Percentiles rank a stretch among this genome's conserved stretches.
These are phyloP conservation scores for Exidia glandulosa DNA, from an alignment of 768 basidiomycete genomes.

Conservation along the genomic window DNA sequence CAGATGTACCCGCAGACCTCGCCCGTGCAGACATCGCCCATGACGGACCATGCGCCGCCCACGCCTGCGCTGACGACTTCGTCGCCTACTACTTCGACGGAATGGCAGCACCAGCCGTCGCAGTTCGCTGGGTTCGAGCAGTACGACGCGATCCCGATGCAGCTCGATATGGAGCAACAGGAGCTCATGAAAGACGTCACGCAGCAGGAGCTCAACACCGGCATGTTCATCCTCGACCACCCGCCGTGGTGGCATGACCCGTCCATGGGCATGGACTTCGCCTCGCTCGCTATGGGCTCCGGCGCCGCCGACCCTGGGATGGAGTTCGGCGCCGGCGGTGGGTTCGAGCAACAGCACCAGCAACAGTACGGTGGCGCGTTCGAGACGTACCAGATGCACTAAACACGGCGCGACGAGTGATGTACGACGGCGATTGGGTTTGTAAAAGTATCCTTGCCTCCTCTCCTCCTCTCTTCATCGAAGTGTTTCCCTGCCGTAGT, in stretches of 20 bases:
- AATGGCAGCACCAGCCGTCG: not conserved
- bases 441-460: no score
- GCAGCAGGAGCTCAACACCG: not conserved
- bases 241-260: not conserved
- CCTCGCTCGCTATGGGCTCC: not conserved
- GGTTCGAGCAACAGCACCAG: no score
- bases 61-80: not conserved
- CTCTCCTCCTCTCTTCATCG: no score
- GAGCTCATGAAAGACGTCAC: not conserved
- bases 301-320: not conserved
- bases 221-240: not conserved
- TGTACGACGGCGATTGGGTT: no score
- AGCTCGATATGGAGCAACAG: not conserved
- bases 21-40: not conserved
- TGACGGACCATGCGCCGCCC: not conserved
- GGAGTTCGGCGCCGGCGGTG: not conserved
- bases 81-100: not conserved
- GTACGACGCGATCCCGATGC: not conserved
- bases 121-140: not conserved
- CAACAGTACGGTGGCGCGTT: not conserved
- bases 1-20: not conserved
- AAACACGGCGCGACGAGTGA: no score
- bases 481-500: no score
- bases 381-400: no score
- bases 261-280: not conserved